Conservation (phyloP, 306 rosid genomes). For the Cicer judaicum region DNA sequence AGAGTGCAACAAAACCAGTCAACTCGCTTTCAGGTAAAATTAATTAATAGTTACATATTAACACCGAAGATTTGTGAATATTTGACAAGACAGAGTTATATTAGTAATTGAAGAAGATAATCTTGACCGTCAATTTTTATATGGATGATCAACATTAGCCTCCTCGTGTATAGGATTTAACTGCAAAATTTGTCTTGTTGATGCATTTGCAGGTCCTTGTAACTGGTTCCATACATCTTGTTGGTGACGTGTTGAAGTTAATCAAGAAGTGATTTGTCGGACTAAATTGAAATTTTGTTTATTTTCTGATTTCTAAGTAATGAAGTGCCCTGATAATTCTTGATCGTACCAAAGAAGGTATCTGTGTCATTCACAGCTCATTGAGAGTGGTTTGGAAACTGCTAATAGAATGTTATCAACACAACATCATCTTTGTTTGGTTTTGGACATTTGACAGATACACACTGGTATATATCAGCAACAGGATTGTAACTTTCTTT, state of each 20-base stretch:
- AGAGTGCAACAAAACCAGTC: slow-evolving; percentile 65
- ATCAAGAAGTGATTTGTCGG: slow-evolving; percentile 66
- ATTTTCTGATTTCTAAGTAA: slow-evolving; percentile 5
- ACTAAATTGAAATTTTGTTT: slow-evolving; percentile 30
- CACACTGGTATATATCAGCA: slow-evolving; percentile 31
- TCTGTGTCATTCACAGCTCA: slow-evolving; percentile 2
- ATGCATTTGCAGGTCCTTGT: slow-evolving; percentile 75
- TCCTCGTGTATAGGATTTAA: slow-evolving; percentile 30
- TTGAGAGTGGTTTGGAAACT: slow-evolving; percentile 23
- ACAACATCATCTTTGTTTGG: not conserved
- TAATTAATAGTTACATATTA: slow-evolving; percentile 16
- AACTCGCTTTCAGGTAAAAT: slow-evolving; percentile 75
- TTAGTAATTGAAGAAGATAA: not conserved
- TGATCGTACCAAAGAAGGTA: not conserved
- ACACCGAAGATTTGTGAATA: slow-evolving; percentile 10
- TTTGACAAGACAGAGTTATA: not conserved
- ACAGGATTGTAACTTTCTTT: slow-evolving; percentile 9
- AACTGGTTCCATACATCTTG: slow-evolving; percentile 90
- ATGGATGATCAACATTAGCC: not conserved
- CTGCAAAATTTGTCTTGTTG: slow-evolving; percentile 31
- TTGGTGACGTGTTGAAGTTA: slow-evolving; percentile 86
- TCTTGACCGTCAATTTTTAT: not conserved
- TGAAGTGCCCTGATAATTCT: not conserved
- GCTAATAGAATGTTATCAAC: slow-evolving; percentile 31
- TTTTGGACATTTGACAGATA: slow-evolving; percentile 20